Conservation (phyloP, 1,284 basidiomycete genomes). For the Moesziomyces globuligerus region DNA sequence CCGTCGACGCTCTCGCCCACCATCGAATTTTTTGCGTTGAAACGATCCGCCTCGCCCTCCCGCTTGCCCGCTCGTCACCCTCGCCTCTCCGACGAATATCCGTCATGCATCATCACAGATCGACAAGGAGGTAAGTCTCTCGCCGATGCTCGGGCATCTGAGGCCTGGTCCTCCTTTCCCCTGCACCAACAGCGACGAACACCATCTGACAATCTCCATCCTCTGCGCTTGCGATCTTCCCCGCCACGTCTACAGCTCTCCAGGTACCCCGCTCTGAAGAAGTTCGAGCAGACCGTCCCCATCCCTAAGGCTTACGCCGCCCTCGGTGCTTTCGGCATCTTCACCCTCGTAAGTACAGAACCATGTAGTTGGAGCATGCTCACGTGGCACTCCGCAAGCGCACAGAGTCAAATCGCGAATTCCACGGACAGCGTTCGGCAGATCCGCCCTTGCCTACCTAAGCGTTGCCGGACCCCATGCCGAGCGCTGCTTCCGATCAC, state of each 20-base stretch:
- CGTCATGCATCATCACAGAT: conserved; percentile 71
- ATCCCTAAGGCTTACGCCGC: conserved; percentile 92
- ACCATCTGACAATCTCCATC: not conserved
- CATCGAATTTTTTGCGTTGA: too few relatives aligned
- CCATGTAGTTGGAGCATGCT: too few relatives aligned
- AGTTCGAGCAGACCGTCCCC: conserved; percentile 87
- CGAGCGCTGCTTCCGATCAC: too few relatives aligned
- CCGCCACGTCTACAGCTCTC: conserved; percentile 74
- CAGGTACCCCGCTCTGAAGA: conserved; percentile 77
- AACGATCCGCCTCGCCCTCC: too few relatives aligned
- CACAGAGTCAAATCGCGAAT: too few relatives aligned
- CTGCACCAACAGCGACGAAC: not conserved
- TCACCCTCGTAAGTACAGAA: conserved; percentile 59
- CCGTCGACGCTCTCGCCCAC: too few relatives aligned
- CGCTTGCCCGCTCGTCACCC: too few relatives aligned
- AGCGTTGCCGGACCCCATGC: too few relatives aligned
- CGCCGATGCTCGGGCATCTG: not conserved
- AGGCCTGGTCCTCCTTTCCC: not conserved
- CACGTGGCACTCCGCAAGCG: too few relatives aligned
- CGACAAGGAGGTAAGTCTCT: conserved; percentile 86
- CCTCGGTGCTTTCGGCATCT: conserved; percentile 76
- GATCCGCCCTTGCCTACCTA: too few relatives aligned
- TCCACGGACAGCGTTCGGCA: too few relatives aligned
- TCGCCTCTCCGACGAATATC: not conserved
- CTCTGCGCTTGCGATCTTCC: not conserved